Base-by-base conservation (phyloP, 2,329 filamentous ascomycete genomes). In the Microdochium trichocladiopsis region DNA sequence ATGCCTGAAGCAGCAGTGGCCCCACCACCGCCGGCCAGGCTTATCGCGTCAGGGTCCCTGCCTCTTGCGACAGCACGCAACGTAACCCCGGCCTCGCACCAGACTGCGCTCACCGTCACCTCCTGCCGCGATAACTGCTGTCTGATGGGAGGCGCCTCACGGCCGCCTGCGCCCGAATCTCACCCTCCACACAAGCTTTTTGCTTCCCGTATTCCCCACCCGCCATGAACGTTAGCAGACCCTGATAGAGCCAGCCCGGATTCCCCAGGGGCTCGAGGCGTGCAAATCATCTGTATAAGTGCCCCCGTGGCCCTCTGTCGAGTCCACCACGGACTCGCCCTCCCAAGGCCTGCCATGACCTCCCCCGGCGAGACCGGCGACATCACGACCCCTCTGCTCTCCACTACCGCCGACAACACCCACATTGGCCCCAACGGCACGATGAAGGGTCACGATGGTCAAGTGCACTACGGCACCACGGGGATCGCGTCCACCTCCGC, bases 381-480 rank as follows among this genome's bases (percentile, higher is more conserved):
- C 41, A 45, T 45, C 33, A 56, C 71, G 18, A 36, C 53, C 12
- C 61, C 63, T 12, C 65, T 67, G 25, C 56, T 71, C 5, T 50
- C 57, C 4, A 67, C n/a, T n/a, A n/a, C n/a, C n/a, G n/a, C n/a
- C n/a, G n/a, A n/a, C n/a, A n/a, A n/a, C n/a, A n/a, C 69, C 0
- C 63, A 72, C 55, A 18, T 53, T 43, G 53, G 52, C 16, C 56
- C 64, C 52, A 57, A 65, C 51, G 66, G 65, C 14, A 60, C 66
- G 14, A 45, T 45, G 41, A 45, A 45, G 41, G 41, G 41, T 23
- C 14, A 16, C 41, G 41, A 45, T 12, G 41, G 9, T 12, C 4
- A 45, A 5, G n/a, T 45, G 41, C 41, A 22, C 41, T 45, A 45
- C 21, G 41, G 41, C 18, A 8, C 41, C 6, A 18, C 41, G 6